Evolutionary conservation across 345 rosid species (phyloP).

Genomic region (Balakata baccata): DNA sequence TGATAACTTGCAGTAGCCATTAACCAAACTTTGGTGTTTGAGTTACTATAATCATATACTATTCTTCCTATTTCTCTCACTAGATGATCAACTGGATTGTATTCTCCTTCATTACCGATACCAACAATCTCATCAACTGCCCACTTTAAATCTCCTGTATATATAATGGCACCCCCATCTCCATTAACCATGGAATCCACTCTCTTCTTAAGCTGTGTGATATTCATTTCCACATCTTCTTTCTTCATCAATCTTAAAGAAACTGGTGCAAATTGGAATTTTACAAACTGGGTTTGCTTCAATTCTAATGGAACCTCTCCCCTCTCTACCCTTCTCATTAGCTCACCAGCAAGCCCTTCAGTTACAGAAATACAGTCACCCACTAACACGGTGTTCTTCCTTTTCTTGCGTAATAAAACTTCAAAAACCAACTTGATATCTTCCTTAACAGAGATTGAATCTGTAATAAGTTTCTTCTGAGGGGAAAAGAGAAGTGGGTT

Average conservation of each 20-base stretch:
- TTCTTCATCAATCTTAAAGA: constrained; percentile 62
- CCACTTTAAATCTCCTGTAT: constrained; percentile 82
- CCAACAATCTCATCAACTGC: constrained; percentile 33
- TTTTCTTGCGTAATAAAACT: constrained; percentile 59
- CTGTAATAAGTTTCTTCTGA: constrained; percentile 36
- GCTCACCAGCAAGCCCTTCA: constrained; percentile 56
- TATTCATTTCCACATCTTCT: constrained; percentile 55
- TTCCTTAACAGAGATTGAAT: constrained; percentile 43
- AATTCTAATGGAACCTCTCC: constrained; percentile 73
- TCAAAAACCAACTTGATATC: constrained; percentile 66
- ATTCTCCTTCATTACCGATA: constrained; percentile 23
- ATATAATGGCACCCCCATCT: constrained; percentile 62
- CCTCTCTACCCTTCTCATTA: constrained; percentile 55
- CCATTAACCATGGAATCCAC: constrained; percentile 41
- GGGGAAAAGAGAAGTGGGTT: constrained; percentile 50
- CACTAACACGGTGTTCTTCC: constrained; percentile 65
- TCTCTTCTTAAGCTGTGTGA: constrained; percentile 54
- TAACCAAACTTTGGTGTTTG: constrained; percentile 55
- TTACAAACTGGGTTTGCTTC: constrained; percentile 54
- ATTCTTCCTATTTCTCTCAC: constrained; percentile 65
- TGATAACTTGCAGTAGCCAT: constrained; percentile 71
- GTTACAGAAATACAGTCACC: constrained; percentile 58
- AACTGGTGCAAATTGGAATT: constrained; percentile 64
- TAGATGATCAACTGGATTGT: constrained; percentile 57
- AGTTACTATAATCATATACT: constrained; percentile 35